Percentiles rank a stretch among this genome's conserved stretches.
Evolutionary conservation across 495 filamentous ascomycete genomes (phyloP).

Genomic region (Xylaria castorea): DNA sequence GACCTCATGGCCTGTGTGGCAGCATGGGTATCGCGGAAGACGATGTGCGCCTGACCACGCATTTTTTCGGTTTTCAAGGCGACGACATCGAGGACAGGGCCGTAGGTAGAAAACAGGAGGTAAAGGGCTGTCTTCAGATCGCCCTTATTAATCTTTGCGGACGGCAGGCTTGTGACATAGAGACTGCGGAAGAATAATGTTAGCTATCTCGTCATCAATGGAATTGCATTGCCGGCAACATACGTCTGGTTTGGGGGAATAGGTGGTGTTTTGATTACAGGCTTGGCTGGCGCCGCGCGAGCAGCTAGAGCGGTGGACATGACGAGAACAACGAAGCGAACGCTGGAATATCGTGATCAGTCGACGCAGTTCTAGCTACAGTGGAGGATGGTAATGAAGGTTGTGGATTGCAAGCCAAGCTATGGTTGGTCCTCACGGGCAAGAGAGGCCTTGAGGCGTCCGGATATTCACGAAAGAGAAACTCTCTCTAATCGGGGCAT

Average conservation of each 20-base stretch:
- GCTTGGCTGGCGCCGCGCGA: constrained; percentile 33
- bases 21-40: constrained; percentile 83
- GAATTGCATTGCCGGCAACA: constrained; percentile 36
- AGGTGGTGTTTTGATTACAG: constrained; percentile 49
- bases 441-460: not conserved
- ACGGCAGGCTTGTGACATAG: constrained; percentile 84
- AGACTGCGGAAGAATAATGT: constrained; percentile 58
- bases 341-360: not conserved
- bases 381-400: not conserved
- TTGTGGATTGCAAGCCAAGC: not conserved
- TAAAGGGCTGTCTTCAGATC: constrained; percentile 86
- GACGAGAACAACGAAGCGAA: constrained; percentile 21
- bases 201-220: constrained; percentile 40
- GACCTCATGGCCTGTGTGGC: constrained; percentile 90
- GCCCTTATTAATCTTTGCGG: constrained; percentile 81
- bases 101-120: constrained; percentile 92
- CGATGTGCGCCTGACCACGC: constrained; percentile 94
- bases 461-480: not conserved
- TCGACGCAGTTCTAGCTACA: not conserved
- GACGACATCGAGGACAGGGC: constrained; percentile 91
- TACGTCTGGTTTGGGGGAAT: constrained; percentile 76
- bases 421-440: not conserved
- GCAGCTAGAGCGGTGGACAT: constrained; percentile 28
- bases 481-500: constrained; percentile 8
- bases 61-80: constrained; percentile 86